A percentile compares a stretch with the other conserved stretches of the same genome.
Evolutionary conservation across 345 rosid species (phyloP).

Genomic region (Eucalyptus rudis): DNA sequence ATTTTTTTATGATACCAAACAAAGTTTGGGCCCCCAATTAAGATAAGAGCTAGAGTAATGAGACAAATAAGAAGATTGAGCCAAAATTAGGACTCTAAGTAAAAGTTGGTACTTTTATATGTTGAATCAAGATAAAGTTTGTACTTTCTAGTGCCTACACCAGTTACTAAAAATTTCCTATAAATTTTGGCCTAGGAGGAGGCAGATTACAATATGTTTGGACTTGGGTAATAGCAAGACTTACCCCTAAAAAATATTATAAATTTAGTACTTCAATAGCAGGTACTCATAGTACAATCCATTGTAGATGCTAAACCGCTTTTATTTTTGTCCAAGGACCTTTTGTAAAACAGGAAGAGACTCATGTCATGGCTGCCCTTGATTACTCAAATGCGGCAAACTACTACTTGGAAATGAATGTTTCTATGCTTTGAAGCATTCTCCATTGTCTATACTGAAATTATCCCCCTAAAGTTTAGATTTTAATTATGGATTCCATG

Average conservation of each 20-base stretch:
- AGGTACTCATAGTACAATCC: neutral
- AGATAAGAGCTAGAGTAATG: neutral
- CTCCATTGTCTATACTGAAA: neutral
- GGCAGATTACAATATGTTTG: neutral
- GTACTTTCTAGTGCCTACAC: neutral
- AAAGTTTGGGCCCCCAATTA: neutral
- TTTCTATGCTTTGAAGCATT: neutral
- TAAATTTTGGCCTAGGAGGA: neutral
- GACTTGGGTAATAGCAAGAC: neutral
- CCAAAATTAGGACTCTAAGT: neutral
- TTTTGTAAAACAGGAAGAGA: neutral
- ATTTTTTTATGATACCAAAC: neutral
- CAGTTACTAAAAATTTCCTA: neutral
- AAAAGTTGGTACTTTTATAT: neutral
- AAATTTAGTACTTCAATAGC: neutral
- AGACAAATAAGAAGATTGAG: neutral
- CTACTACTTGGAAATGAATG: neutral
- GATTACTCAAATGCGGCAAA: neutral
- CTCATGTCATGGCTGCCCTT: neutral
- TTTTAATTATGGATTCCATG: neutral
- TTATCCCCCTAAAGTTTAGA: neutral
- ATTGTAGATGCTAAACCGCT: neutral
- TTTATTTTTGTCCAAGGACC: neutral
- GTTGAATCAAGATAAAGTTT: neutral
- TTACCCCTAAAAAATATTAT: neutral